These are phyloP conservation scores for Calonectria naviculata DNA, from an alignment of 2,329 filamentous ascomycete genomes.

Conservation along the genomic window DNA sequence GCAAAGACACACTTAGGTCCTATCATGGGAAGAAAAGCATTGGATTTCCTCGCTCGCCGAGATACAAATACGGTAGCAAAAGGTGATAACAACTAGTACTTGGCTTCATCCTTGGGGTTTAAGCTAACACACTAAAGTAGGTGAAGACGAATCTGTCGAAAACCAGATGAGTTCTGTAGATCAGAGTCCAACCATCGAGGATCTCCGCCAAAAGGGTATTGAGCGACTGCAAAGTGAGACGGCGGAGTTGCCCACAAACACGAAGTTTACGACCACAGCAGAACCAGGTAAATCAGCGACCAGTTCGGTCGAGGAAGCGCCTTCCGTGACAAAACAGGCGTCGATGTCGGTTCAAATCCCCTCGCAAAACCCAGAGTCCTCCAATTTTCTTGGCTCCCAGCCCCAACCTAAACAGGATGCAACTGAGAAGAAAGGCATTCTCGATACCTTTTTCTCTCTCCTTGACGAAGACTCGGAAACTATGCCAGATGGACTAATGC, in stretches of 20 bases:
- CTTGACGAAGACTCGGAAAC: constrained; percentile 15
- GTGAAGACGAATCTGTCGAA: not conserved
- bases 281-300: too few relatives aligned
- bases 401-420: not conserved
- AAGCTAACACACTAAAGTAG: constrained; percentile 14
- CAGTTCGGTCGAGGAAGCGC: not conserved
- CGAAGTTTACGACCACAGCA: not conserved
- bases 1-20: constrained; percentile 20
- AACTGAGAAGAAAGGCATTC: constrained; percentile 15
- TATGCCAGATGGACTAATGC: not conserved
- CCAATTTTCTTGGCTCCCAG: not conserved
- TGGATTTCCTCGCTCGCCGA: constrained; percentile 37
- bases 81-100: constrained; percentile 13
- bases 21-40: constrained; percentile 32
- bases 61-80: constrained; percentile 11
- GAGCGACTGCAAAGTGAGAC: not conserved
- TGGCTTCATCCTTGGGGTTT: too few relatives aligned
- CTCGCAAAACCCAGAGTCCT: not conserved
- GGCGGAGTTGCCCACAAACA: not conserved
- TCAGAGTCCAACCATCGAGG: not conserved
- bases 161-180: not conserved
- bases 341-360: not conserved
- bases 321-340: not conserved
- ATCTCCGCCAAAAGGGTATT: not conserved
- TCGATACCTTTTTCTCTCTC: constrained; percentile 33